Base-by-base conservation (phyloP, 1,139 yeast genomes). In the Kodamaea plutei region DNA sequence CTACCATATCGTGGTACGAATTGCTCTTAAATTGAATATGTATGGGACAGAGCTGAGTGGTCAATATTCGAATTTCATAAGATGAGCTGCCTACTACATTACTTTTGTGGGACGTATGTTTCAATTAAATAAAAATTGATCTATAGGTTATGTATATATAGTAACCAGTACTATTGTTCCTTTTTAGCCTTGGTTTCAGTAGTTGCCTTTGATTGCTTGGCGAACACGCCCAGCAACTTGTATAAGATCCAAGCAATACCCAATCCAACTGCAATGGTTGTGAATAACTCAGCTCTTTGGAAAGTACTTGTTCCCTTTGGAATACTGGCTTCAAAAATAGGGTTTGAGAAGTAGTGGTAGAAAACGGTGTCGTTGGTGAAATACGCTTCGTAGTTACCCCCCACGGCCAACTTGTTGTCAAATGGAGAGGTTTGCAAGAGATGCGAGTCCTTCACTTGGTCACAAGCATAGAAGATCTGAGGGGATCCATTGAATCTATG, bases 291-390 rank as follows among this genome's bases (percentile, higher is more conserved):
- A 3, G 45, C 37, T 7, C 38, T 29, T 14, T 39, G 46, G 33
- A 48, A 45, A 5, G 37, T 38, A 2, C 49, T 35, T 2, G 33
- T 31, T 0, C 52, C 62, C 30, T 44, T 43, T 3, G 64, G 64
- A 20, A 58, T 51, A 3, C 25, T 28, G 9, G 40, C 39, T 5
- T 29, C 33, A 9, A 44, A 21, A 3, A 4, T 4, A 3, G n/a
- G 13, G 8, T 15, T 12, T 3, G 50, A 35, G n/a, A 9, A 31
- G 8, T 56, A 46, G 35, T 64, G 70, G 39, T 63, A 68, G 37
- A 64, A 67, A 2, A 64, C 67, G 0, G 73, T 63, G 37, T 65
- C 58, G 12, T 62, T 52, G 8, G 72, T 64, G 43, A 68, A 68
- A 34, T 55, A 64, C 11, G 49, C 44, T 38, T 63, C 65, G 40